Evolutionary conservation across 2,329 filamentous ascomycete species (phyloP), one percentile per base, ranked within the genome.

Genomic region (Exophiala spinifera): DNA sequence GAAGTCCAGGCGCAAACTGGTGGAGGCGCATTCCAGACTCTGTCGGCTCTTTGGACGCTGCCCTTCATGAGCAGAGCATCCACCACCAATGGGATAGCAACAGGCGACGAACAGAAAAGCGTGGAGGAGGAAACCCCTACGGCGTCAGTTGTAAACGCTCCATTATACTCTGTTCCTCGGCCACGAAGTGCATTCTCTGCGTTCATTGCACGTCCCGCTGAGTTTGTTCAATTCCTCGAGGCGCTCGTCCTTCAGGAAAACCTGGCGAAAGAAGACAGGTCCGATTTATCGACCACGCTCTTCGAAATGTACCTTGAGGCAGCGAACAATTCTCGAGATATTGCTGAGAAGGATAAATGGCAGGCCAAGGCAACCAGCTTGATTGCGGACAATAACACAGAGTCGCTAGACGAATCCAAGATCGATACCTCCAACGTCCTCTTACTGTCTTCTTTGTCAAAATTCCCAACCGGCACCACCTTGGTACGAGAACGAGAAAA

Each of bases 231-330:
- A 14, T 99, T 99, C 67, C 78, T 99, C 0, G 92, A 99, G 71
- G 90, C 91, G 4, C 91, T 92, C 57, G 81, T 95, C 4, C 76
- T 85, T 46, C 86, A 91, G 54, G 77, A 84, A 17, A 79, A 81
- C 19, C 72, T 95, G n/a, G 84, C 83, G 17, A 79, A 88, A 33
- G 80, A 84, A 7, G 88, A 96, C 67, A 88, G 85, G 60, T 82
- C 86, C 1, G 95, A 99, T 69, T 79, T 99, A 14, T 94, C 94
- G 66, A 97, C 92, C 0, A 96, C 95, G 0, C 72, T 99, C 13
- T 97, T 99, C 67, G 95, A 99, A 70, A 97, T 99, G 88, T 99
- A 97, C 67, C 77, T 99, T 7, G 88, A 95, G 70, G 94, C 91
- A 64, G 88, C 92, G 19, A 87, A 85, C 55, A 83, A 86, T 54